Conservation (phyloP, 2,329 filamentous ascomycete species). For the Leptodontidium sp. region DNA sequence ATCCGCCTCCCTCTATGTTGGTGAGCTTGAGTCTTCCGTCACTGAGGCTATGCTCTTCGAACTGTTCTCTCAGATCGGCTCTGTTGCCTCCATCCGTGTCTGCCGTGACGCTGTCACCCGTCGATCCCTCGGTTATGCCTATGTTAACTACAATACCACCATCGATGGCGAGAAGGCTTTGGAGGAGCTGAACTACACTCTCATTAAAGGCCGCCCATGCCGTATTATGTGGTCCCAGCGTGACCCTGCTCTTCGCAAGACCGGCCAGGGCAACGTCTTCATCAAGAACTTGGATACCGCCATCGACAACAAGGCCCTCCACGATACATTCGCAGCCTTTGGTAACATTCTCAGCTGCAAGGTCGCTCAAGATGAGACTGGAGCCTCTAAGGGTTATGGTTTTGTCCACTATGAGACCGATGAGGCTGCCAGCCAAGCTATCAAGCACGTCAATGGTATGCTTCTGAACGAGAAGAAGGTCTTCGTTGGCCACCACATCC, state of each 20-base stretch:
- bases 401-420: constrained; percentile 99
- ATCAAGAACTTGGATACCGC: constrained; percentile 99
- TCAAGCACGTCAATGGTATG: constrained; percentile 99
- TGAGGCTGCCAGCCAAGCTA: constrained; percentile 93
- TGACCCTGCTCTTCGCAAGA: constrained; percentile 98
- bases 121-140: constrained; percentile 98
- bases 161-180: constrained; percentile 96
- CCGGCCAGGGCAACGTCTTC: constrained; percentile 98
- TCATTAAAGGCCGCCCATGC: constrained; percentile 98
- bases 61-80: constrained; percentile 99
- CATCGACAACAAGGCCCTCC: constrained; percentile 99
- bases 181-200: constrained; percentile 99
- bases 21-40: constrained; percentile 96
- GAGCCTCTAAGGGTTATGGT: constrained; percentile 97
- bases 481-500: constrained; percentile 98
- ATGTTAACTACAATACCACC: constrained; percentile 99
- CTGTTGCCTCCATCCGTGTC: constrained; percentile 98
- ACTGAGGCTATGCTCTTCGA: constrained; percentile 99
- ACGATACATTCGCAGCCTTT: constrained; percentile 98
- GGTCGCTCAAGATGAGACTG: constrained; percentile 96
- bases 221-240: constrained; percentile 99
- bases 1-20: constrained; percentile 98
- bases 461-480: constrained; percentile 99
- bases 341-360: constrained; percentile 99
- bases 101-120: constrained; percentile 99